A percentile compares a stretch with the other conserved stretches of the same genome.
These are phyloP conservation scores for Ophioceras dolichostomum DNA, from an alignment of 2,329 filamentous ascomycete genomes.

Conservation along the genomic window DNA sequence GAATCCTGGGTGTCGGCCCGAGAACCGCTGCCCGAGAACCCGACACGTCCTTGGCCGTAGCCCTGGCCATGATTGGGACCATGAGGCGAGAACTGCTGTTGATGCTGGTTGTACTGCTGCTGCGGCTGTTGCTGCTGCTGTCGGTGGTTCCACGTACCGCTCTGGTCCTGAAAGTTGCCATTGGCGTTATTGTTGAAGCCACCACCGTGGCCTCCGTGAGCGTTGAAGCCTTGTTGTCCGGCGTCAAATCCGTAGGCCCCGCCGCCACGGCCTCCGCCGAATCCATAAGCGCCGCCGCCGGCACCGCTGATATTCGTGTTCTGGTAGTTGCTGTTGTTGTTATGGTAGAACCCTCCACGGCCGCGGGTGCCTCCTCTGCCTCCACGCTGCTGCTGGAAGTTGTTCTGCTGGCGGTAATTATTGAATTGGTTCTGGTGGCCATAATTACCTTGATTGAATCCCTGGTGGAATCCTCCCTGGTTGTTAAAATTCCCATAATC, in stretches of 20 bases:
- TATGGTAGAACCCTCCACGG: constrained; percentile 49
- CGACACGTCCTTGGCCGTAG: constrained; percentile 1
- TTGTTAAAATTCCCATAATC: constrained; percentile 67
- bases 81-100: too few relatives aligned
- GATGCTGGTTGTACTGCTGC: constrained; percentile 12
- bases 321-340: constrained; percentile 1
- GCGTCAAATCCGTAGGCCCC: too few relatives aligned
- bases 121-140: constrained; percentile 4
- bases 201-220: constrained; percentile 21
- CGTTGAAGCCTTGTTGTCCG: too few relatives aligned
- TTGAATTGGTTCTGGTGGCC: constrained; percentile 63
- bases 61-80: too few relatives aligned
- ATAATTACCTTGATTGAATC: constrained; percentile 76
- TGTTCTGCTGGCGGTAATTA: constrained; percentile 50
- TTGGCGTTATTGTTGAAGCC: constrained; percentile 15
- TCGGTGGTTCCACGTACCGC: constrained; percentile 10
- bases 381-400: constrained; percentile 43
- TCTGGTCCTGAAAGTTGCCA: constrained; percentile 15
- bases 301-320: not conserved
- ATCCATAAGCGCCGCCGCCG: constrained; percentile 25
- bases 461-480: constrained; percentile 59
- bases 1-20: not conserved
- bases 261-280: constrained; percentile 48
- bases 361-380: constrained; percentile 52
- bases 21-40: not conserved